Conservation (phyloP, 495 filamentous ascomycete species). For the Aspergillus biplanus region DNA sequence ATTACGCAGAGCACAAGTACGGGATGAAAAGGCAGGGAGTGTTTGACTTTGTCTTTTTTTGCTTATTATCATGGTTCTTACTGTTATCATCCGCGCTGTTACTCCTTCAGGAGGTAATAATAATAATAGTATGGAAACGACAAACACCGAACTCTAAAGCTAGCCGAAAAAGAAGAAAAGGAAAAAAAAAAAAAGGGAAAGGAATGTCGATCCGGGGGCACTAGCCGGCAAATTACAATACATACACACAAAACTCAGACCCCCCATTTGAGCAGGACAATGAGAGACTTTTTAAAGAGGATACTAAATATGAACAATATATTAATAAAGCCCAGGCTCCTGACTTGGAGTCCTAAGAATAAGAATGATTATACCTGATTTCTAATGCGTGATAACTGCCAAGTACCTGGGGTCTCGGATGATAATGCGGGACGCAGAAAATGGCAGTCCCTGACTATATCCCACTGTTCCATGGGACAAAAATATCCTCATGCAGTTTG, state of each 20-base stretch:
- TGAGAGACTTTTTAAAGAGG: no score
- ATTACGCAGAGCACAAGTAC: not conserved
- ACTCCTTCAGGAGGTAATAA: no score
- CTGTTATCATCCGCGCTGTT: not conserved
- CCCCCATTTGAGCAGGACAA: no score
- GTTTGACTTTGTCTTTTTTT: not conserved
- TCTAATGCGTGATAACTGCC: no score
- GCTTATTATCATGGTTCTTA: not conserved
- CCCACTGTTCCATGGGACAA: not conserved
- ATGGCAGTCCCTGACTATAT: not conserved
- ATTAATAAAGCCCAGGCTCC: no score
- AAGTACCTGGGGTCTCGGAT: no score
- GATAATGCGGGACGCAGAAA: not conserved
- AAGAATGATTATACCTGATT: no score
- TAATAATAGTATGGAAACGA: no score
- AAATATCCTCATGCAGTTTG: slow-evolving; percentile 2
- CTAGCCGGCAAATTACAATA: slow-evolving; percentile 11
- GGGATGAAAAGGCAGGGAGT: not conserved
- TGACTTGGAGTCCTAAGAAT: no score
- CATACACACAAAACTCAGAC: no score
- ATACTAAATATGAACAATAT: no score
- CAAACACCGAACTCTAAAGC: slow-evolving; percentile 2
- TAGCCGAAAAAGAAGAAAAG: not conserved
- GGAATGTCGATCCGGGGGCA: slow-evolving; percentile 27
- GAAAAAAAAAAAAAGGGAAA: slow-evolving; percentile 8